Conservation (phyloP, 106 monocot genomes). For the Alisma plantagoaquatica region DNA sequence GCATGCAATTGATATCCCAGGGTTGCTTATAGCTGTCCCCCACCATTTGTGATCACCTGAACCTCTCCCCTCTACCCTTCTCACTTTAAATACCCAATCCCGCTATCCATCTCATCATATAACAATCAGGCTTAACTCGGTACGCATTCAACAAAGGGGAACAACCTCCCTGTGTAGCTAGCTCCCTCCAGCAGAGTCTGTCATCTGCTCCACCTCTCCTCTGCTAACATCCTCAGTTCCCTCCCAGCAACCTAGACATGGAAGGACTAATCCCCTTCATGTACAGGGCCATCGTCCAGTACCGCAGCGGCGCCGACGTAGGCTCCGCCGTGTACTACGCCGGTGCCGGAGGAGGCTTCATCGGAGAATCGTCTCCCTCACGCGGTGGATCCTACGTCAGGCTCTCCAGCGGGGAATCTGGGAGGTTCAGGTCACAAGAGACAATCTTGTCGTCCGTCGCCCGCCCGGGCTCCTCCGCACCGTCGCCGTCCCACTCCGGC, state of each 20-base stretch:
- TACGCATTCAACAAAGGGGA: too few species aligned
- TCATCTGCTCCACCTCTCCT: too few species aligned
- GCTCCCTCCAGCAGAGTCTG: too few species aligned
- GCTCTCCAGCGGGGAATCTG: constrained; percentile 10
- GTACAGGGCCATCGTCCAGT: constrained; percentile 13
- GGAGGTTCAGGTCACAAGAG: constrained; percentile 4
- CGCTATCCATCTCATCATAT: too few species aligned
- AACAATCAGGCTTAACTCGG: too few species aligned
- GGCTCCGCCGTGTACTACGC: too few species aligned
- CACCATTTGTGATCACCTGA: too few species aligned
- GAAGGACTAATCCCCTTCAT: constrained; percentile 16
- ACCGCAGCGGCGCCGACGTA: constrained; percentile 1
- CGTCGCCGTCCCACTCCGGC: neutral
- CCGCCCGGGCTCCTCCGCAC: neutral
- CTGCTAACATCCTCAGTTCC: neutral
- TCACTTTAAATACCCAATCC: too few species aligned
- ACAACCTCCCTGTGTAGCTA: too few species aligned
- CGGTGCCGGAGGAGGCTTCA: neutral
- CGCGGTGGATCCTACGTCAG: constrained; percentile 4
- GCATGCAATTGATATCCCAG: too few species aligned
- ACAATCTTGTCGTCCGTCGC: neutral
- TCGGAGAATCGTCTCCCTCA: neutral
- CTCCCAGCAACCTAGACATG: neutral
- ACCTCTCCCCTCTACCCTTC: too few species aligned
- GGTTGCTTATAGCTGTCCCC: too few species aligned